Conservation (phyloP, 768 basidiomycete species). For the Suillus sp. region DNA sequence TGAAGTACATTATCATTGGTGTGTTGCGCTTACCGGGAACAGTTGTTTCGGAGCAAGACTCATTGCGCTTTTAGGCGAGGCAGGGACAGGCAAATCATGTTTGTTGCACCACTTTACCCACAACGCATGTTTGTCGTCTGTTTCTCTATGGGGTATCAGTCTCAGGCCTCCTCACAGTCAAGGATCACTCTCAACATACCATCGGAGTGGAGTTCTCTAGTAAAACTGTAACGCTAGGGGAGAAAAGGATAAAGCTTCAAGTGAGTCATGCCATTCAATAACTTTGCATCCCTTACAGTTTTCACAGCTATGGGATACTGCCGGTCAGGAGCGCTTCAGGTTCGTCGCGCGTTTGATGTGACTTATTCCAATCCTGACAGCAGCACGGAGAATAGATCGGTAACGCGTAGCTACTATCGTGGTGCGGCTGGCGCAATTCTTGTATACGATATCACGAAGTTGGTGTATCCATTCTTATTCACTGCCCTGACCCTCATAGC, state of each 20-base stretch:
- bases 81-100: conserved; percentile 97
- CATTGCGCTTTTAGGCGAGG: conserved; percentile 66
- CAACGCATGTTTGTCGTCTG: conserved; percentile 77
- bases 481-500: conserved; percentile 6
- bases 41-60: conserved; percentile 15
- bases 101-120: conserved; percentile 95
- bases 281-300: conserved; percentile 20
- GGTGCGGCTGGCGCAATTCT: conserved; percentile 91
- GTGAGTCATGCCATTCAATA: conserved; percentile 43
- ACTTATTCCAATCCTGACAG: conserved; percentile 20
- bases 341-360: conserved; percentile 33
- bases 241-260: conserved; percentile 95
- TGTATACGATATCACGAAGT: conserved; percentile 94
- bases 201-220: conserved; percentile 99
- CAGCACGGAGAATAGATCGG: conserved; percentile 54
- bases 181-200: conserved; percentile 95
- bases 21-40: conserved; percentile 22
- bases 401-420: conserved; percentile 94
- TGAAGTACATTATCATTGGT: conserved; percentile 99
- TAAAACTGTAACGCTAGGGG: conserved; percentile 87
- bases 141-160: conserved; percentile 13
- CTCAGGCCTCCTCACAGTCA: conserved; percentile 58
- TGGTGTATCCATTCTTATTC: conserved; percentile 24
- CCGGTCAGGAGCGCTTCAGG: conserved; percentile 95
- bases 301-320: conserved; percentile 92